These are phyloP conservation scores for Globisporangium heterothallicum DNA, from an alignment of 352 stramenopile species.

Conservation along the genomic window DNA sequence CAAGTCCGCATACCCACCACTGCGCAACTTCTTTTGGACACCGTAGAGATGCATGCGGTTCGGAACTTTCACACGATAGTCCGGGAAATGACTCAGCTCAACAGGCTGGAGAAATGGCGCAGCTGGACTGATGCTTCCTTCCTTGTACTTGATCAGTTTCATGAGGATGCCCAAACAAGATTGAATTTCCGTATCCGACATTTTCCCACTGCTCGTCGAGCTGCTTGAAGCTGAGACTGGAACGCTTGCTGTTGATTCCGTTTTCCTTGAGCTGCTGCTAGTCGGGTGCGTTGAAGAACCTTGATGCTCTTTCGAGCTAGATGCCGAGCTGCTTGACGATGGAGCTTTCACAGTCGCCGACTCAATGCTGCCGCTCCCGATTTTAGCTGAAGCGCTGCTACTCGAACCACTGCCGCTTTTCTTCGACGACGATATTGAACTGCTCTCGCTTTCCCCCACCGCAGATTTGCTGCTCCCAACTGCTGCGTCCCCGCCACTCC, in stretches of 20 bases:
- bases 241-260: not conserved
- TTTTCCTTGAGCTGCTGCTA: conserved; percentile 1
- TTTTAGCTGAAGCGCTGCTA: not conserved
- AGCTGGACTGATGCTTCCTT: conserved; percentile 60
- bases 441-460: conserved; percentile 1
- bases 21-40: conserved; percentile 80
- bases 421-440: not conserved
- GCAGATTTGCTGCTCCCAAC: not conserved
- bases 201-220: conserved; percentile 24
- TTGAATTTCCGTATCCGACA: conserved; percentile 47
- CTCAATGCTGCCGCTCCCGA: not conserved
- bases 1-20: conserved; percentile 54
- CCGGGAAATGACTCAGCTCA: conserved; percentile 74
- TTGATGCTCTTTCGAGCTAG: not conserved
- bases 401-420: conserved; percentile 10
- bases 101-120: conserved; percentile 79
- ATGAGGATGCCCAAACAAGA: conserved; percentile 63
- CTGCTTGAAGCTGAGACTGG: not conserved
- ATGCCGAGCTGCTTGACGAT: not conserved
- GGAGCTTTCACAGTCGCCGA: not conserved
- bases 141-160: conserved; percentile 86
- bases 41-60: conserved; percentile 83
- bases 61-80: conserved; percentile 82
- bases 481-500: not conserved
- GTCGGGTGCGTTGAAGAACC: not conserved